These are phyloP conservation scores for Cenchrus fungigraminus DNA, from an alignment of 176 grass and related monocot genomes.

Conservation along the genomic window DNA sequence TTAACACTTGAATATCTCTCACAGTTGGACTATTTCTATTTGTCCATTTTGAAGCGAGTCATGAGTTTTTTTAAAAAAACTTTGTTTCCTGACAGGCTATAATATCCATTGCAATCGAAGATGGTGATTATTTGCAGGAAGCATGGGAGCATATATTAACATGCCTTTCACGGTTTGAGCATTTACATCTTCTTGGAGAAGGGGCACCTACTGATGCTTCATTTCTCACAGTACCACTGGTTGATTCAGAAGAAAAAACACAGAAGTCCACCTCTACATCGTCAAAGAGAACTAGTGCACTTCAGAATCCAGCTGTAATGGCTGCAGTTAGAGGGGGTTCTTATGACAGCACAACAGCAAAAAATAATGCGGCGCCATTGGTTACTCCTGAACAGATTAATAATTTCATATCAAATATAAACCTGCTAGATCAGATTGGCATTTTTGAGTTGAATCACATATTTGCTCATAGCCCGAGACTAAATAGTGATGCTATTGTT, in stretches of 20 bases:
- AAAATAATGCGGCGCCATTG: constrained; percentile 59
- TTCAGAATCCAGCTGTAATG: constrained; percentile 95
- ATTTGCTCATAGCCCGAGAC: constrained; percentile 95
- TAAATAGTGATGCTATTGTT: constrained; percentile 99
- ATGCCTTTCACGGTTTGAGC: constrained; percentile 97
- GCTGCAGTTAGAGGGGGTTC: constrained; percentile 95
- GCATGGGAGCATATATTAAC: constrained; percentile 97
- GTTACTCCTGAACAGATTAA: constrained; percentile 95
- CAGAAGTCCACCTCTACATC: constrained; percentile 42
- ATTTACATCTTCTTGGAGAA: constrained; percentile 93
- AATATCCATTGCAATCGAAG: constrained; percentile 95
- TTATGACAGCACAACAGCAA: constrained; percentile 86
- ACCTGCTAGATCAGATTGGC: constrained; percentile 96
- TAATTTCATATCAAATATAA: constrained; percentile 94
- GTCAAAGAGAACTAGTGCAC: constrained; percentile 72
- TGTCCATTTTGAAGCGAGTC: background rate
- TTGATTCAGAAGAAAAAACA: constrained; percentile 64
- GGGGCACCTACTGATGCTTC: constrained; percentile 95
- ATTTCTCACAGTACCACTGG: constrained; percentile 77
- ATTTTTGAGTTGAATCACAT: constrained; percentile 99
- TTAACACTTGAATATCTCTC: constrained; percentile 13
- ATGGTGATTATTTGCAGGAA: constrained; percentile 96
- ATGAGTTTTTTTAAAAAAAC: background rate
- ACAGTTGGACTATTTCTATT: background rate
- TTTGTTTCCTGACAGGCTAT: constrained; percentile 70